Conservation (phyloP, 2,329 filamentous ascomycete species). For the Xylogone sp. region DNA sequence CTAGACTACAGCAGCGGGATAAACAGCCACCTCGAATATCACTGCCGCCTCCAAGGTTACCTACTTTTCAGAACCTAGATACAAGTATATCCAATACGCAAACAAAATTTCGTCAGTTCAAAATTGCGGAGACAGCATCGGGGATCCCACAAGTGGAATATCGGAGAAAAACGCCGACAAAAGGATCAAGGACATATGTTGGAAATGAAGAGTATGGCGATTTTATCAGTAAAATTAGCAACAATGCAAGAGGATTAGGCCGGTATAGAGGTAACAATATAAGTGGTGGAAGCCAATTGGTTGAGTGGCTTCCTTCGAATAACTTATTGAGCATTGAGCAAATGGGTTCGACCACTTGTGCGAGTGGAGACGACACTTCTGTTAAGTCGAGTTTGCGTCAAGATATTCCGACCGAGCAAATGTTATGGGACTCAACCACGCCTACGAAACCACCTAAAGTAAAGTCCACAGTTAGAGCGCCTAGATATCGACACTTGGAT, state of each 20-base stretch:
- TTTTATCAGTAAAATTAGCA: slow-evolving; percentile 58
- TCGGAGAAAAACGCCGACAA: slow-evolving; percentile 63
- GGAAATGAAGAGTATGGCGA: slow-evolving; percentile 83
- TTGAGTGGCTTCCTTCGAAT: slow-evolving; percentile 42
- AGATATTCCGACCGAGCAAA: slow-evolving; percentile 36
- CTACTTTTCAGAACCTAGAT: slow-evolving; percentile 42
- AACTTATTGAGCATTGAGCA: slow-evolving; percentile 59
- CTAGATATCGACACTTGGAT: slow-evolving; percentile 37
- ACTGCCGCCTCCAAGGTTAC: slow-evolving; percentile 24
- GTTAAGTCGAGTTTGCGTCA: slow-evolving; percentile 18
- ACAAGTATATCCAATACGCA: slow-evolving; percentile 54
- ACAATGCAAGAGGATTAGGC: slow-evolving; percentile 46
- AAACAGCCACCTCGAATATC: slow-evolving; percentile 11
- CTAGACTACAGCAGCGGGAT: slow-evolving; percentile 17
- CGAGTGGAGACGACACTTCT: slow-evolving; percentile 45
- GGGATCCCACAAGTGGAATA: slow-evolving; percentile 47
- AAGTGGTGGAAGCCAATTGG: slow-evolving; percentile 40
- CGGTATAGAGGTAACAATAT: slow-evolving; percentile 35
- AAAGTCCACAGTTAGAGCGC: slow-evolving; percentile 11
- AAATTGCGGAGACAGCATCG: slow-evolving; percentile 62
- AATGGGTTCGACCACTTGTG: slow-evolving; percentile 63
- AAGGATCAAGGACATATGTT: slow-evolving; percentile 86
- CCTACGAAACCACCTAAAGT: slow-evolving; percentile 32
- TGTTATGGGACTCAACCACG: slow-evolving; percentile 52
- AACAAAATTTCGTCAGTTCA: slow-evolving; percentile 74